phyloP scores from a whole-genome alignment of 140 eudicot species.

The Artemisia princeps region DNA sequence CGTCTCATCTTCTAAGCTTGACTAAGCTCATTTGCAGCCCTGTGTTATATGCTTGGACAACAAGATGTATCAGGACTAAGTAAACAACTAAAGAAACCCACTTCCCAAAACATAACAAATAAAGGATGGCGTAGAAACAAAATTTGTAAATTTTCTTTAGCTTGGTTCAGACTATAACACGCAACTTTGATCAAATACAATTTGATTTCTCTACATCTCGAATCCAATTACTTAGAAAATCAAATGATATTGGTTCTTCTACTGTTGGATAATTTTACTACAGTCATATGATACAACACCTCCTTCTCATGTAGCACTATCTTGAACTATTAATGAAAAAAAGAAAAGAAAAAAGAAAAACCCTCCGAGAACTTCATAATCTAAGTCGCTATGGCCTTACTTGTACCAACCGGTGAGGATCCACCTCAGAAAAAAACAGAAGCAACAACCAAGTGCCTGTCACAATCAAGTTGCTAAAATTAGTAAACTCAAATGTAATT shows the following conservation, averaged over 20 bases:
- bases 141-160: not conserved
- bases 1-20: not conserved
- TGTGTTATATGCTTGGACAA: not conserved
- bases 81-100: not conserved
- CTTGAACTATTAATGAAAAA: not conserved
- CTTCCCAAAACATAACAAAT: slow-evolving; percentile 10
- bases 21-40: not conserved
- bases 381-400: slow-evolving; percentile 29
- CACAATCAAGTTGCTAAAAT: slow-evolving; percentile 4
- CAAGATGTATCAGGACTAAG: not conserved
- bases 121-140: slow-evolving; percentile 8
- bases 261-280: slow-evolving; percentile 12
- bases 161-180: slow-evolving; percentile 2
- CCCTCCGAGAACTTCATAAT: slow-evolving; percentile 3
- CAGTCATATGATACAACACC: slow-evolving; percentile 27
- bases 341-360: not conserved
- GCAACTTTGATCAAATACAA: slow-evolving; percentile 4
- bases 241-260: slow-evolving; percentile 1
- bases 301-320: slow-evolving; percentile 4
- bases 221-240: slow-evolving; percentile 10
- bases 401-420: slow-evolving; percentile 95
- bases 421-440: slow-evolving; percentile 82
- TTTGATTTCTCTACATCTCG: slow-evolving; percentile 4
- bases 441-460: slow-evolving; percentile 78
- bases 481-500: not conserved